Evolutionary conservation across 202 grass and related monocot species (phyloP), one percentile per base, ranked within the genome.

Genomic region (Schoenoplectus triqueter): DNA sequence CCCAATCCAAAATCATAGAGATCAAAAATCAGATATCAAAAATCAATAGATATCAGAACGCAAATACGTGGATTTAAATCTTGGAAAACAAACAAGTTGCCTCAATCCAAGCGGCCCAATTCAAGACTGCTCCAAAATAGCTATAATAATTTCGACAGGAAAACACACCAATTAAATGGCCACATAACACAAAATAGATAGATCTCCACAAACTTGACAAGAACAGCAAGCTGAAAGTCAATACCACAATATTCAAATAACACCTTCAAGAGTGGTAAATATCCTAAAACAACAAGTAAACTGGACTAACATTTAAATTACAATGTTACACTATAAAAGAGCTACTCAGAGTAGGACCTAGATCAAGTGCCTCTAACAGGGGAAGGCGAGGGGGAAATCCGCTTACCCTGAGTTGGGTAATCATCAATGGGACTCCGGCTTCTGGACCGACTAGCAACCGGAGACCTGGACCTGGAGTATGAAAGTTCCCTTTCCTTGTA

Each of bases 391-490:
- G 0, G 42, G 2, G 62, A 39, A n/a, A 51, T 44, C 10, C n/a
- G 10, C 62, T 66, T 79, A 10, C 60, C 21, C 19, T 11, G 45
- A 56, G 75, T 79, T 79, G 75, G 80, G 2, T 83, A 74, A 7
- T 31, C 31, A 31, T 86, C 87, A 15, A 64, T 67, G 0, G 85
- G 86, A 66, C 89, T 94, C 44, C 72, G 54, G 20, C 94, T 97
- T 68, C 84, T 84, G 52, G 94, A 97, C 75, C 86, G 82, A 89
- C 77, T 91, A 72, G 64, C 73, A 47, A 66, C 87, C 14, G 94
- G 92, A 49, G 92, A 92, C 42, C 10, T 66, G 0, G 89, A 91
- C 59, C 18, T 66, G 0, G 90, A 91, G 15, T 82, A 15, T 45
- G 90, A 92, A 74, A 80, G 85, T 82, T 91, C 89, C 14, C 83